These are phyloP conservation scores for Petunia axillaris DNA, from an alignment of 257 asterid genomes.

Conservation along the genomic window DNA sequence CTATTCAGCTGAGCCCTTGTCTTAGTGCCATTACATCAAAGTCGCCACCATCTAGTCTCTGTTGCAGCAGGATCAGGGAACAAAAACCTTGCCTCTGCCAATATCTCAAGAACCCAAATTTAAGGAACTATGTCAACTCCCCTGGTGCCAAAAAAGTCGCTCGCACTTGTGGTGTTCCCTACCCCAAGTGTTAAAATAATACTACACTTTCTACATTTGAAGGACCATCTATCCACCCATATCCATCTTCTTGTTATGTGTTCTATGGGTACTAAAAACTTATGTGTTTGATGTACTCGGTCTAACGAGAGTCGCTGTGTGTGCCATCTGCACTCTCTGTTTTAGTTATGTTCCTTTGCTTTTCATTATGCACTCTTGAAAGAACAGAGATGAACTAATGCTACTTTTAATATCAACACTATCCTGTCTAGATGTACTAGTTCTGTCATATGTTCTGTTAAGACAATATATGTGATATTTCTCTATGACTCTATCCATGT, in stretches of 20 bases:
- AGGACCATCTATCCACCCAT: background rate
- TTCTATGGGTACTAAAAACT: background rate
- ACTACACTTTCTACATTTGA: background rate
- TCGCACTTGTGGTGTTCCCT: conserved; percentile 31
- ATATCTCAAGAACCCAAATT: conserved; percentile 35
- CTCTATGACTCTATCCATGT: background rate
- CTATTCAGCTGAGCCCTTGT: conserved; percentile 34
- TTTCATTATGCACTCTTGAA: conserved; percentile 8
- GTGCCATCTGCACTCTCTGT: conserved; percentile 16
- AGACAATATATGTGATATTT: conserved; percentile 15
- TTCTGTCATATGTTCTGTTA: background rate
- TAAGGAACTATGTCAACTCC: conserved; percentile 29
- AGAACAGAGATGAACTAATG: conserved; percentile 8
- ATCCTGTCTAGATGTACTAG: background rate
- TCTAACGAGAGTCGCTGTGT: background rate
- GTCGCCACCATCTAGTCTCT: conserved; percentile 23
- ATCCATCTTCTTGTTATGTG: background rate
- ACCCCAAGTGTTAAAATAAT: conserved; percentile 39
- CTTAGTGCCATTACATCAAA: conserved; percentile 28
- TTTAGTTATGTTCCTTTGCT: background rate
- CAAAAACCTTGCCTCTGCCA: conserved; percentile 45
- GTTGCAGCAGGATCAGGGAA: conserved; percentile 38
- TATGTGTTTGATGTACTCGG: background rate
- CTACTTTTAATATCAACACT: background rate
- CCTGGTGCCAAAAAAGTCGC: conserved; percentile 38